Base-by-base conservation (phyloP, 148 eudicot genomes). In the Suaeda aralocaspica region DNA sequence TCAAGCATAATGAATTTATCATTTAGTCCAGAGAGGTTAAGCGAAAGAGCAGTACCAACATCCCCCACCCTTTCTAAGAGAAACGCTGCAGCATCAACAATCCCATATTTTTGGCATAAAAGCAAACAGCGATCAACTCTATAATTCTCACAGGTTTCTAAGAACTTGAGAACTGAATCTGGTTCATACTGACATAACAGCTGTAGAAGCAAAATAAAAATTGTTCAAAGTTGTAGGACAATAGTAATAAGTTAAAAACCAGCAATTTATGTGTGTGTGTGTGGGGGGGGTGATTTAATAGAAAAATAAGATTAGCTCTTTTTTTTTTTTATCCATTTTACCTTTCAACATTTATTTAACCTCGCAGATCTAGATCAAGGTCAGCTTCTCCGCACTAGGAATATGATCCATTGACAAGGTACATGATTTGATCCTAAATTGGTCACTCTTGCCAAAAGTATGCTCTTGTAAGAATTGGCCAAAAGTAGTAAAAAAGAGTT, bases 41-140 rank as follows among this genome's bases (percentile, higher is more conserved):
- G 88, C 48, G 72, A 69, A 78, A 93, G 95, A 39, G 98, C 96
- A 68, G 81, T 91, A 69, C 98, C 98, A 73, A 89, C 96, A 77
- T 88, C 92, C 45, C 96, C 98, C 76, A 87, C 96, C 78, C 92
- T 87, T 86, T 93, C 98, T 73, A 85, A 78, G 69, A 93, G 87
- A 74, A 88, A 93, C 46, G 91, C 92, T 70, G 98, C 85, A 21
- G 92, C 98, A 82, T 93, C 98, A 77, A 86, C 78, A 57, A 93
- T 81, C 30, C 86, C 88, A 84, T 88, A 81, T 63, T 88, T 86
- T 83, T 93, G 98, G 84, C 98, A 93, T 78, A 93, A 72, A 58
- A 84, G 87, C 77, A 93, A 79, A 80, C 96, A 93, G 26, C 84
- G 84, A 72, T 93, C 98, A 69, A 91, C 98, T 80, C 92, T 90